Evolutionary conservation across 768 basidiomycete genomes (phyloP), one percentile per base, ranked within the genome.

Genomic region (Leccinum subtestaceum): DNA sequence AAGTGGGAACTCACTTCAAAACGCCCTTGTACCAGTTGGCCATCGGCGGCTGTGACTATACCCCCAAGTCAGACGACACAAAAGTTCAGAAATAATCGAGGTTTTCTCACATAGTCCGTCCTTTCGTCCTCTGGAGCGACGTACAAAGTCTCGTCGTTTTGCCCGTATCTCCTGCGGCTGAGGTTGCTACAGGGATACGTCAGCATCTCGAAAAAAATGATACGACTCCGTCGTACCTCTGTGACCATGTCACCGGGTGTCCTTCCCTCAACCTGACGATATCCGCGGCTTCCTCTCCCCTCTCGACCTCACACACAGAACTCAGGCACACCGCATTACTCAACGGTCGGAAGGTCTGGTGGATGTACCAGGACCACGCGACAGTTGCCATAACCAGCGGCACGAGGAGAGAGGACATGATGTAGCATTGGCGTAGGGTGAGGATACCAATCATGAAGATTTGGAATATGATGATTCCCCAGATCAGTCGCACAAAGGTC

Each of bases 371-470:
- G 36, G 87, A 84, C 89, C 93, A 95, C 48, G 86, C 75, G 9
- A 90, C 65, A 1, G 94, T 95, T 27, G 81, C 87, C 5, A 79
- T 63, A 31, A 98, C 78, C 13, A 99, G 81, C 1, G 96, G 95
- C 0, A 83, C 77, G 58, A 97, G 81, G 25, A 87, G 80, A 4
- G 80, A 77, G 8, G 86, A 77, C 50, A 87, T 79, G 47, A 84
- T 74, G 65, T 81, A 84, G 10, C 80, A 81, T 66, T 86, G 76
- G 64, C 61, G 80, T 68, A 80, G 83, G 34, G 88, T 87, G 78
- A 99, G 98, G 64, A 97, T 89, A 50, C 95, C 95, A 48, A 88
- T 92, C 97, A 98, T 98, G 80, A 98, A 97, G 48, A 95, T 71
- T 57, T 95, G 86, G 80, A 95, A 98, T 55, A 96, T 91, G 70